Evolutionary conservation across 148 eudicot species (phyloP), one percentile per base, ranked within the genome.

Genomic region (Heliamphora exappendiculata): DNA sequence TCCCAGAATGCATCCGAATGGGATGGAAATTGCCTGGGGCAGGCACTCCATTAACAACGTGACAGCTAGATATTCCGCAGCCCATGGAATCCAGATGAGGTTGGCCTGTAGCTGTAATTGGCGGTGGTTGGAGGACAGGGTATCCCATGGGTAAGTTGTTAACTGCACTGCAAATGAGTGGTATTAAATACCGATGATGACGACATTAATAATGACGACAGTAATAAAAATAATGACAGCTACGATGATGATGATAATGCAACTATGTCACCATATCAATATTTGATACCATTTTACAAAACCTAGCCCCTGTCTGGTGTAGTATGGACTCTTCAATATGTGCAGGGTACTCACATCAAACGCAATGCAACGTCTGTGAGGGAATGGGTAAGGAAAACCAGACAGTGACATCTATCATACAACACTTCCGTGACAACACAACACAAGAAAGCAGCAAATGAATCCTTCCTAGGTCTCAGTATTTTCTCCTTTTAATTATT

Each of bases 121-220:
- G 93, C 68, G 91, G 91, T 66, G 88, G 96, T 59, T 83, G 99
- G 49, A 95, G 86, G 75, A 92, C 98, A 5, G 99, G 99, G 89
- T 95, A 95, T 79, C 99, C 99, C 94, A 95, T 92, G 8, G 99
- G 97, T 81, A 95, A 78, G 82, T 89, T 95, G 88, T 92, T 93
- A 81, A 88, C 99, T 95, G 97, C 89, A 85, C 84, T 78, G 81
- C 78, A 85, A 70, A 88, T 31, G 71, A 77, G 68, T 39, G 74
- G 45, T 64, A 78, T 67, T 82, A 67, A 89, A 79, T n/a, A n/a
- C n/a, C n/a, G n/a, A n/a, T 72, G 84, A 79, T 62, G 67, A 72
- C 77, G 63, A 80, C 16, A 39, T 59, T 7, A 1, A 37, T 54
- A 31, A 31, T n/a, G n/a, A n/a, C n/a, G n/a, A n/a, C n/a, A n/a